Percentiles rank a stretch among this genome's conserved stretches.
Evolutionary conservation across 352 stramenopile species (phyloP).

Genomic region (Phytophthora chlamydospora): DNA sequence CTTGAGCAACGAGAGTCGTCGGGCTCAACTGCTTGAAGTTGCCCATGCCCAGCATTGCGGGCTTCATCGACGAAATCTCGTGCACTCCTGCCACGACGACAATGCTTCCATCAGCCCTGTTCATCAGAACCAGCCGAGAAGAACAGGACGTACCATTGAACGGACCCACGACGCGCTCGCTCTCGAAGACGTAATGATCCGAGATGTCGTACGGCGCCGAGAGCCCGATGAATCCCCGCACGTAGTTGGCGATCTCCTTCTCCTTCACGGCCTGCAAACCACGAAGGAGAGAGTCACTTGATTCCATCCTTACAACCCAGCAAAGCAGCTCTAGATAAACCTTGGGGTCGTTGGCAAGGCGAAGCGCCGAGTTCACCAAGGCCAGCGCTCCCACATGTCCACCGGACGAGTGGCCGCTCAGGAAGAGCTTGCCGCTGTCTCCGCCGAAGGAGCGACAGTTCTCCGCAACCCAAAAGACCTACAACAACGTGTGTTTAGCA

Average conservation of each 20-base stretch:
- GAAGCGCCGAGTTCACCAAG: constrained; percentile 60
- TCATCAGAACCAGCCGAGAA: neutral
- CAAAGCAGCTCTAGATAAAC: constrained; percentile 1
- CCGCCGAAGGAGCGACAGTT: constrained; percentile 57
- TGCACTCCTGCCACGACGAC: constrained; percentile 50
- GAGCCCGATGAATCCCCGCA: constrained; percentile 71
- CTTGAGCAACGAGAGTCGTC: constrained; percentile 41
- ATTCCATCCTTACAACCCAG: neutral
- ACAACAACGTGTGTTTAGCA: constrained; percentile 5
- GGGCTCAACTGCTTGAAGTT: constrained; percentile 67
- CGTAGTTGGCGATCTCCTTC: constrained; percentile 40
- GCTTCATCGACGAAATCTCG: constrained; percentile 81
- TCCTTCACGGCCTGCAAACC: constrained; percentile 14
- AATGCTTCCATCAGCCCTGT: neutral
- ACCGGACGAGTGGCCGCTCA: constrained; percentile 75
- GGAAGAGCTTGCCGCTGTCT: constrained; percentile 52
- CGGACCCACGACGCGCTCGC: constrained; percentile 54
- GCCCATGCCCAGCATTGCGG: constrained; percentile 63
- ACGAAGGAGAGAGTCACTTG: neutral
- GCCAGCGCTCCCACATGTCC: constrained; percentile 60
- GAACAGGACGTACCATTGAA: constrained; percentile 38
- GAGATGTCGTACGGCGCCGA: constrained; percentile 73
- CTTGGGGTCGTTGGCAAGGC: constrained; percentile 29
- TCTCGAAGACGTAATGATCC: constrained; percentile 80
- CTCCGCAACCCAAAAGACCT: constrained; percentile 66